Evolutionary conservation across 2,329 filamentous ascomycete genomes (phyloP).

Genomic region (Fusarium napiforme): DNA sequence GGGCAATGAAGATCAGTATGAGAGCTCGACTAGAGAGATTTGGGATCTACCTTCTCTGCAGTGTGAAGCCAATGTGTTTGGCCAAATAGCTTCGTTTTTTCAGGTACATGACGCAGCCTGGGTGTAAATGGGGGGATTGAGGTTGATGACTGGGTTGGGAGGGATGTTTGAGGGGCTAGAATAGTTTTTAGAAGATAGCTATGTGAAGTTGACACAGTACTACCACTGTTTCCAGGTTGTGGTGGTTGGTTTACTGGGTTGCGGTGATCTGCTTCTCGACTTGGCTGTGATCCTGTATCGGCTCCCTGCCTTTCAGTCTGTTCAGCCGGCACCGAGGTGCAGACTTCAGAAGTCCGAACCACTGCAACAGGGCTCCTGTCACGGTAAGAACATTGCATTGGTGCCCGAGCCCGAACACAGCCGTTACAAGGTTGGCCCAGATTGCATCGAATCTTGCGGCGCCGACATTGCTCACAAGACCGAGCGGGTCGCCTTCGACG

Average conservation of each 20-base stretch:
- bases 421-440: constrained; percentile 39
- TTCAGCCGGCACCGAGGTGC: not conserved
- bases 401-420: constrained; percentile 38
- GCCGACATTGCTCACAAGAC: constrained; percentile 44
- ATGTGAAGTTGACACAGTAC: not conserved
- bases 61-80: constrained; percentile 45
- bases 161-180: not conserved
- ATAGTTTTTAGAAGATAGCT: not conserved
- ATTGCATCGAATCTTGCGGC: constrained; percentile 41
- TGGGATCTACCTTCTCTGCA: constrained; percentile 35
- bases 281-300: not conserved
- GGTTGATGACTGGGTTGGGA: constrained; percentile 1
- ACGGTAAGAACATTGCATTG: constrained; percentile 43
- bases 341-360: not conserved
- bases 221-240: not conserved
- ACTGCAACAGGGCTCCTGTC: constrained; percentile 22
- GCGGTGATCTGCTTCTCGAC: constrained; percentile 20
- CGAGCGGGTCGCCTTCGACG: constrained; percentile 40
- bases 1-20: constrained; percentile 1
- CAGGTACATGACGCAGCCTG: constrained; percentile 41
- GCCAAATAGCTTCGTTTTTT: constrained; percentile 44
- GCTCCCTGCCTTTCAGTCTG: constrained; percentile 2
- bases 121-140: constrained; percentile 38
- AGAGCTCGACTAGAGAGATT: not conserved
- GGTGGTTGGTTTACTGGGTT: constrained; percentile 4